These are phyloP conservation scores for Phalaenopsis equestris DNA, from an alignment of 106 monocot genomes.

Conservation along the genomic window DNA sequence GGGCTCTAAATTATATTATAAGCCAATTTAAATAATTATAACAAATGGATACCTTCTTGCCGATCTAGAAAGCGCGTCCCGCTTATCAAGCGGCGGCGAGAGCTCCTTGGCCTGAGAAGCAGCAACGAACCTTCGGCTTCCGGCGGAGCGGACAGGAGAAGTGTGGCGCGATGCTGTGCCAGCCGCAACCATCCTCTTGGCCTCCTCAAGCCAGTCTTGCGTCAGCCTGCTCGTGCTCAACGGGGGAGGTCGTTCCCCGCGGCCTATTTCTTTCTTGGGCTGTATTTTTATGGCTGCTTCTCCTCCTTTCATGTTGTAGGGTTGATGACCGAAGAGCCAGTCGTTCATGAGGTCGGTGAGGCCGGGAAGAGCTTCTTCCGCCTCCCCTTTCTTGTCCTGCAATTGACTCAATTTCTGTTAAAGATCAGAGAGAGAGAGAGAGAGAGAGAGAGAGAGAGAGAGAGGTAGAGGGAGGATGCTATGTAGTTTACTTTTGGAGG, in stretches of 20 bases:
- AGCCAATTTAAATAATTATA: too few relatives aligned
- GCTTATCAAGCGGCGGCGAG: constrained; percentile 6
- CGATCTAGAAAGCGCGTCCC: constrained; percentile 34
- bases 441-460: not conserved
- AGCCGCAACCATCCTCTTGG: constrained; percentile 23
- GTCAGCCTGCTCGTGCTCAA: constrained; percentile 19
- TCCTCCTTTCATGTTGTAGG: not conserved
- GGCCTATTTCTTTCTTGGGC: not conserved
- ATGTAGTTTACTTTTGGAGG: too few relatives aligned
- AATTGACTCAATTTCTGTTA: not conserved
- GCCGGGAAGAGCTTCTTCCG: constrained; percentile 13
- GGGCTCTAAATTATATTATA: too few relatives aligned
- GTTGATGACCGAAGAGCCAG: constrained; percentile 33
- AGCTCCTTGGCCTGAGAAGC: not conserved
- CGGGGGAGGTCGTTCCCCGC: not conserved
- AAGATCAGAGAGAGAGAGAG: not conserved
- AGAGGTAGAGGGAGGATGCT: not conserved
- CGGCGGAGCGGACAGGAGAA: constrained; percentile 1
- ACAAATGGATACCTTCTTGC: constrained; percentile 30
- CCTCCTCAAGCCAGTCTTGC: constrained; percentile 50
- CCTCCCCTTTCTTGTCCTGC: not conserved
- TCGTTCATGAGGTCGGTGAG: constrained; percentile 41
- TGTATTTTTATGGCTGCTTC: not conserved
- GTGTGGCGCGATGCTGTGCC: constrained; percentile 8
- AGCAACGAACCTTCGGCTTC: constrained; percentile 25